A percentile compares a stretch with the other conserved stretches of the same genome.
Evolutionary conservation across 2,329 filamentous ascomycete species (phyloP).

Genomic region (Claviceps pusilla): DNA sequence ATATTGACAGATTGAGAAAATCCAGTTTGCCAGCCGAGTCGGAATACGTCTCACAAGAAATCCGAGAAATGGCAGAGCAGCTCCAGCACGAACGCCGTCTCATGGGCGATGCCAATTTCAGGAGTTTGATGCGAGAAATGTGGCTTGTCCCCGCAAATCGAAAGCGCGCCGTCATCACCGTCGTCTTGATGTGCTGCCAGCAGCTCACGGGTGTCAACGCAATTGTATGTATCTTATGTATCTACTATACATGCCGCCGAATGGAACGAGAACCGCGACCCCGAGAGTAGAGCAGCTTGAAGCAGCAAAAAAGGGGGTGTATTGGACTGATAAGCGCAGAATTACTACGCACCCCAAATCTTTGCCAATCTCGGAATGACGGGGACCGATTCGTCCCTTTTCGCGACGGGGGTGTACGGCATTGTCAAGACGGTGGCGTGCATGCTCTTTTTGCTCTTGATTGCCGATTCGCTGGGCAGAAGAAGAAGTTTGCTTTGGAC

Average conservation of each 20-base stretch:
- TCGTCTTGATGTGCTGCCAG: constrained; percentile 50
- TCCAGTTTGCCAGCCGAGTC: constrained; percentile 35
- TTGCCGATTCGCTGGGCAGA: constrained; percentile 54
- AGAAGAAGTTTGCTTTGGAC: constrained; percentile 47
- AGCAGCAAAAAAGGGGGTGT: background rate
- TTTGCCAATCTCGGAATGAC: constrained; percentile 50
- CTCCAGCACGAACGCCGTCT: constrained; percentile 48
- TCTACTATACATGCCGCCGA: too few relatives aligned
- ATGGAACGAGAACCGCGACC: background rate
- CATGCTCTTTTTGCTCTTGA: constrained; percentile 48
- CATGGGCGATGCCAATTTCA: constrained; percentile 34
- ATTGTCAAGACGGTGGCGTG: constrained; percentile 54
- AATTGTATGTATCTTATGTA: constrained; percentile 24
- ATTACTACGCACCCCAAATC: constrained; percentile 57
- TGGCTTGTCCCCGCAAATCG: constrained; percentile 45
- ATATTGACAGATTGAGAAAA: background rate
- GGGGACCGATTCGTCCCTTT: constrained; percentile 42
- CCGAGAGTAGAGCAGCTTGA: background rate
- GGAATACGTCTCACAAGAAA: constrained; percentile 41
- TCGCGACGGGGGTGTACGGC: constrained; percentile 61
- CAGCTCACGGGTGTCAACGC: constrained; percentile 52
- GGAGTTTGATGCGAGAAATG: constrained; percentile 50
- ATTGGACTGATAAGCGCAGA: constrained; percentile 14
- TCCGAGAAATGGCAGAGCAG: constrained; percentile 44
- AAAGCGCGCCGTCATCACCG: constrained; percentile 48